Percentiles rank a stretch among this genome's conserved stretches.
These are phyloP conservation scores for Scedosporium minutisporum DNA, from an alignment of 2,329 filamentous ascomycete genomes.

Conservation along the genomic window DNA sequence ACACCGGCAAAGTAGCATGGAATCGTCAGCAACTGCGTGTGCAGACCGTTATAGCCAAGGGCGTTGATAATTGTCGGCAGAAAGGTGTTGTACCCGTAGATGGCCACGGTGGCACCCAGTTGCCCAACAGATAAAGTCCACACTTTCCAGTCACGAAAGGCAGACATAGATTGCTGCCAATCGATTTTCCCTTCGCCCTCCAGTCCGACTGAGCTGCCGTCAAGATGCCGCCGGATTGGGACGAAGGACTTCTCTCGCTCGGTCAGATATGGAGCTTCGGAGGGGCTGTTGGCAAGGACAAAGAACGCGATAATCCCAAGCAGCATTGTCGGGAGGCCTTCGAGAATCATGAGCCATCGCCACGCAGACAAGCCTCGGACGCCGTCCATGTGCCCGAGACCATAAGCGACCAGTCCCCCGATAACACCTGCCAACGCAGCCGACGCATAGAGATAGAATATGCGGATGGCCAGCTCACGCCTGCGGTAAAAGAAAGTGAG, in stretches of 20 bases:
- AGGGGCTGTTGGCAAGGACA: slow-evolving; percentile 25
- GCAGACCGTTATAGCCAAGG: slow-evolving; percentile 34
- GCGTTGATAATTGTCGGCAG: slow-evolving; percentile 68
- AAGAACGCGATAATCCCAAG: slow-evolving; percentile 25
- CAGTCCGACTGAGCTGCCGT: slow-evolving; percentile 16
- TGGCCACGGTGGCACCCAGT: slow-evolving; percentile 9
- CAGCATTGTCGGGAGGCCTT: slow-evolving; percentile 31
- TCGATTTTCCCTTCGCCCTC: slow-evolving; percentile 55
- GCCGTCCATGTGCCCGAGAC: slow-evolving; percentile 43
- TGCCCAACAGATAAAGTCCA: slow-evolving; percentile 3
- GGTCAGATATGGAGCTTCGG: slow-evolving; percentile 51
- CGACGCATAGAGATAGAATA: slow-evolving; percentile 17
- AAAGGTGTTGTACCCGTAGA: slow-evolving; percentile 41
- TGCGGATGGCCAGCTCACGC: slow-evolving; percentile 15
- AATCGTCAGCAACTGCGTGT: slow-evolving; percentile 35
- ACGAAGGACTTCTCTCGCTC: slow-evolving; percentile 31
- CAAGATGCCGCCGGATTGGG: slow-evolving; percentile 18
- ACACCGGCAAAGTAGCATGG: slow-evolving; percentile 56
- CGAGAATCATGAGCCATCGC: slow-evolving; percentile 60
- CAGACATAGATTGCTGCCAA: slow-evolving; percentile 40
- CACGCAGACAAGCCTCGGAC: slow-evolving; percentile 54
- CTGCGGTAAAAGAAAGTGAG: slow-evolving; percentile 16
- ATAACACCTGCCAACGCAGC: slow-evolving; percentile 11
- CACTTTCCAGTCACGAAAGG: background rate
- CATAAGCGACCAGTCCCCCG: slow-evolving; percentile 19